Base-by-base conservation (phyloP, 805 yeast species). In the Nakazawaea siamensis region DNA sequence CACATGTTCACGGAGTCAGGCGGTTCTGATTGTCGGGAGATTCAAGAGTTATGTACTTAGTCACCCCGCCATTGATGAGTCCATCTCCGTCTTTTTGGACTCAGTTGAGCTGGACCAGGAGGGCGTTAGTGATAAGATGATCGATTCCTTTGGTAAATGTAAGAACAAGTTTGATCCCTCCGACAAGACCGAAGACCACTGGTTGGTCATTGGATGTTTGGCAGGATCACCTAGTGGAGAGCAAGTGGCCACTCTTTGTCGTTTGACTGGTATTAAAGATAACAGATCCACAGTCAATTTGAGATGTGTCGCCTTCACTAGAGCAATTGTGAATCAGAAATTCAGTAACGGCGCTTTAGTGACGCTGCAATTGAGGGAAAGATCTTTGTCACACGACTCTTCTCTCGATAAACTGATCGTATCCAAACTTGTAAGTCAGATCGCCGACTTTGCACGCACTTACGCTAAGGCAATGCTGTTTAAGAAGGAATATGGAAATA, bases 301-400 rank as follows among this genome's bases (percentile, higher is more conserved):
- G 16, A 65, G 73, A 0, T 57, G 74, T 32, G 71, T 66, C 43
- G 78, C 78, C 2, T 38, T 73, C 3, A 46, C 64, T 0, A 56
- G 81, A 40, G 80, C 68, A 7, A 16, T 25, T 11, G 14, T 25
- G 14, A 25, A 21, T 8, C 24, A 21, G n/a, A n/a, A n/a, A n/a
- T n/a, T n/a, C n/a, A n/a, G n/a, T n/a, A n/a, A n/a, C n/a, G 23
- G 23, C 10, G 10, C 7, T 8, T 10, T 20, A 8, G 23, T 20
- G 10, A 20, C 23, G 23, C 10, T 8, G 10, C 23, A 20, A 20
- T 20, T 10, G 23, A 20, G 10, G 23, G 23, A 20, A 10, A 20
- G 23, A 20, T 7, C 10, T 20, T n/a, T n/a, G n/a, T n/a, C n/a
- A n/a, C n/a, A n/a, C n/a, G 23, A 20, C 23, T 10, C 7, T 8